Base-by-base conservation (phyloP, 163 green algal genomes). In the Coccomyxa subellipsoidea region DNA sequence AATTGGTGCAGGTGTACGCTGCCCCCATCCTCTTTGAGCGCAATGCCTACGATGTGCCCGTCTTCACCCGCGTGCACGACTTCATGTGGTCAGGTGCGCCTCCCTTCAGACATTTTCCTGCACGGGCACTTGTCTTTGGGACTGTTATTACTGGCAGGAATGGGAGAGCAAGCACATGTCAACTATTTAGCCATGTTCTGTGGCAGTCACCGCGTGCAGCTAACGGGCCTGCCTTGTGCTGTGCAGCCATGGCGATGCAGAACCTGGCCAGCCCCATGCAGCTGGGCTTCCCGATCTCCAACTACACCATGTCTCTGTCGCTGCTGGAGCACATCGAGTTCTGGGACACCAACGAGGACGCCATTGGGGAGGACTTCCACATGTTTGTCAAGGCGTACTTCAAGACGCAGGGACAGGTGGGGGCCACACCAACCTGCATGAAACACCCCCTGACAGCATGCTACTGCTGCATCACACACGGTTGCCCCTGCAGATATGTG, bases 271-370 rank as follows among this genome's bases (percentile, higher is more conserved):
- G 47, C 34, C 39, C 70, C 12, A 53, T 66, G 39, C 15, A 40
- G n/a, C 36, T 84, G 38, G 80, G 80, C 32, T 84, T 84, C 53
- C 80, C 80, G 15, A 84, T 84, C 71, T 84, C 80, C n/a, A 84
- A 84, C 71, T 84, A 80, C 53, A 77, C 80, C 23, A 36, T 84
- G 23, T 80, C 80, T 29, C 12, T 54, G 18, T 27, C 38, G 15
- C 72, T 84, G 40, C 71, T 80, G 40, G 47, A 77, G 29, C 38
- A 31, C 73, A 73, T 84, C 72, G 80, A 80, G 31, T 84, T 75
- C 47, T 79, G 71, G 69, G 80, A 84, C 73, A 84, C 80, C 23
- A 69, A 37, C 2, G 71, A 39, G 32, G 47, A 80, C 18, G 80
- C 80, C 38, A 84, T 84, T 32, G 80, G 69, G 6, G 80, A 84